Evolutionary conservation across 2,329 filamentous ascomycete genomes (phyloP).

Genomic region (Chaetomium sp.): DNA sequence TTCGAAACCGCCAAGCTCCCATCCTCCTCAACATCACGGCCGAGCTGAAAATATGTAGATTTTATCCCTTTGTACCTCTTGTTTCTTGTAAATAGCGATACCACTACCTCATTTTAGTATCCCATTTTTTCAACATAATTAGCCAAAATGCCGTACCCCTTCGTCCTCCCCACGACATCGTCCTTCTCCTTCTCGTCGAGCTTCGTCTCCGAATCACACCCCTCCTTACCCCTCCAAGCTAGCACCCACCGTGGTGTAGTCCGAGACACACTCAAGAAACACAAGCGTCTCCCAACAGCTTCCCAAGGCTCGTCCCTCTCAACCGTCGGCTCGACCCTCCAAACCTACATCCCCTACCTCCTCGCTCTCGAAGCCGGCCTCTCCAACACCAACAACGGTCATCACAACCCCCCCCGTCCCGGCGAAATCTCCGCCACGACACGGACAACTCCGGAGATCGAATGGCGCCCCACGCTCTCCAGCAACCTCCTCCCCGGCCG

Average conservation of each 20-base stretch:
- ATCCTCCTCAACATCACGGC: background rate
- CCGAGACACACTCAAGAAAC: conserved; percentile 74
- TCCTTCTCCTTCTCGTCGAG: conserved; percentile 73
- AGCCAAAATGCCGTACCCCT: conserved; percentile 74
- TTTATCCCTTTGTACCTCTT: background rate
- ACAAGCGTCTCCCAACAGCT: conserved; percentile 74
- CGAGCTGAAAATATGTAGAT: background rate
- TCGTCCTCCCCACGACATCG: conserved; percentile 82
- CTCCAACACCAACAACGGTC: conserved; percentile 25
- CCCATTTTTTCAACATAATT: background rate
- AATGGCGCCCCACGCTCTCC: conserved; percentile 80
- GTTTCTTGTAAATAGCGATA: background rate
- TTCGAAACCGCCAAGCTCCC: too few relatives aligned
- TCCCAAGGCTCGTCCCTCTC: conserved; percentile 66
- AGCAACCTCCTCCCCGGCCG: conserved; percentile 46
- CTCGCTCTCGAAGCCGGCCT: conserved; percentile 69
- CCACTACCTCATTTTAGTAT: background rate
- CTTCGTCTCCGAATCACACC: conserved; percentile 75
- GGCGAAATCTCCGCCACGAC: conserved; percentile 64
- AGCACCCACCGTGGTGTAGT: conserved; percentile 80
- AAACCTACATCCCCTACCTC: conserved; percentile 77
- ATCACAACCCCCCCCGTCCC: conserved; percentile 37
- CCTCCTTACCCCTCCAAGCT: conserved; percentile 75
- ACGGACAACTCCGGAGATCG: conserved; percentile 54
- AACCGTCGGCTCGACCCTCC: conserved; percentile 61